A percentile compares a stretch with the other conserved stretches of the same genome.
These are phyloP conservation scores for Magnusiomyces magnusii DNA, from an alignment of 1,139 yeast genomes.

Conservation along the genomic window DNA sequence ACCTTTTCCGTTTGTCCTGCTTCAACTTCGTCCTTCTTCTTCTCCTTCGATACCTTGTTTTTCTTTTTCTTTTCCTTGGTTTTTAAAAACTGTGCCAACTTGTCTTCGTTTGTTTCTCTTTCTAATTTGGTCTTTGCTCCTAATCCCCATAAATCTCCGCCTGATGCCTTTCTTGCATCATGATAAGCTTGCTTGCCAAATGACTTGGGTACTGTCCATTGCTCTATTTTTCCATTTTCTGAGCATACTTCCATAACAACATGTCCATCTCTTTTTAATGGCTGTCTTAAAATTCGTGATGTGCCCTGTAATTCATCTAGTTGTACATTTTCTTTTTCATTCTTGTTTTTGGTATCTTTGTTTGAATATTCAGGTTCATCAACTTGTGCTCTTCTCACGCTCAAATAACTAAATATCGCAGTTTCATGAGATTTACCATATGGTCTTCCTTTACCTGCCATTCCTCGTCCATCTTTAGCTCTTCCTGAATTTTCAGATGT, in stretches of 20 bases:
- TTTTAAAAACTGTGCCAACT: constrained; percentile 11
- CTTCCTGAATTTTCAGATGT: constrained; percentile 39
- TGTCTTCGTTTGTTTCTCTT: constrained; percentile 3
- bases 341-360: constrained; percentile 3
- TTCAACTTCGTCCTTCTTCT: constrained; percentile 11
- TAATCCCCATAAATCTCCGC: constrained; percentile 89
- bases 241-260: constrained; percentile 68
- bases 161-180: constrained; percentile 76
- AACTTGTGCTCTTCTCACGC: constrained; percentile 49
- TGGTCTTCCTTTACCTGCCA: constrained; percentile 65
- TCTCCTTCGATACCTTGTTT: constrained; percentile 13
- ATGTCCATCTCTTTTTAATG: constrained; percentile 75
- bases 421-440: constrained; percentile 65
- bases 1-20: constrained; percentile 12
- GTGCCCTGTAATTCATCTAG: constrained; percentile 34
- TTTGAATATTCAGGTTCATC: neutral
- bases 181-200: constrained; percentile 69
- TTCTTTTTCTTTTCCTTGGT: constrained; percentile 14
- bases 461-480: constrained; percentile 36
- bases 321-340: constrained; percentile 14
- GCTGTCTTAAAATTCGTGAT: constrained; percentile 62
- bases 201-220: constrained; percentile 82
- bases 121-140: constrained; percentile 54
- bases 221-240: constrained; percentile 68
- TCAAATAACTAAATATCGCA: constrained; percentile 69